Conservation (phyloP, 345 rosid genomes). For the Euphorbia lathyris region DNA sequence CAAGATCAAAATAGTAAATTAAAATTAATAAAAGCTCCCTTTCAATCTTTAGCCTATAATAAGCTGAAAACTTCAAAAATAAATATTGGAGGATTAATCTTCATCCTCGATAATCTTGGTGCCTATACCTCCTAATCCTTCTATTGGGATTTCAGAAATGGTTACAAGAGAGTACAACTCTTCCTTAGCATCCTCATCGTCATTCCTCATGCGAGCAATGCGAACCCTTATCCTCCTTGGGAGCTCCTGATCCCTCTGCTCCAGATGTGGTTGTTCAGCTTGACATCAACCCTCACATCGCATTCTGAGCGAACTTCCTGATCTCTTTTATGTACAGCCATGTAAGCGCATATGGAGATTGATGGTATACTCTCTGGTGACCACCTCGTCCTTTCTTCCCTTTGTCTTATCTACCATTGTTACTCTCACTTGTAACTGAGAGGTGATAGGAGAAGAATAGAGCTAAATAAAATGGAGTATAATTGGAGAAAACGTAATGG, state of each 20-base stretch:
- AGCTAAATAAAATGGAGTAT: too few species aligned
- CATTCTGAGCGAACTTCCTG: slow-evolving; percentile 31
- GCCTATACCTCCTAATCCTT: slow-evolving; percentile 23
- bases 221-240: slow-evolving; percentile 33
- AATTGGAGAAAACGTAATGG: too few species aligned
- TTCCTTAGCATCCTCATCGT: slow-evolving; percentile 34
- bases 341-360: slow-evolving; percentile 85
- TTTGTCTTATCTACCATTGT: slow-evolving; percentile 62
- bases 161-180: slow-evolving; percentile 33
- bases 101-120: too few species aligned
- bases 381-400: slow-evolving; percentile 79
- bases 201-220: slow-evolving; percentile 33
- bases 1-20: not conserved
- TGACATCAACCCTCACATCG: slow-evolving; percentile 35
- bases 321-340: slow-evolving; percentile 55
- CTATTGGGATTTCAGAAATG: slow-evolving; percentile 27
- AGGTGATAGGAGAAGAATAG: too few species aligned
- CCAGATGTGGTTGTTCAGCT: slow-evolving; percentile 33
- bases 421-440: not conserved
- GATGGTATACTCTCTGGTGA: too few species aligned
- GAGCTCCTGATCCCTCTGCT: too few species aligned
- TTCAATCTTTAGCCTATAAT: not conserved
- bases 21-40: too few species aligned
- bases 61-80: not conserved
- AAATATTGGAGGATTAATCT: not conserved